A percentile compares a stretch with the other conserved stretches of the same genome.
Conservation (phyloP, 805 yeast genomes). For the Suhomyces vadensis region DNA sequence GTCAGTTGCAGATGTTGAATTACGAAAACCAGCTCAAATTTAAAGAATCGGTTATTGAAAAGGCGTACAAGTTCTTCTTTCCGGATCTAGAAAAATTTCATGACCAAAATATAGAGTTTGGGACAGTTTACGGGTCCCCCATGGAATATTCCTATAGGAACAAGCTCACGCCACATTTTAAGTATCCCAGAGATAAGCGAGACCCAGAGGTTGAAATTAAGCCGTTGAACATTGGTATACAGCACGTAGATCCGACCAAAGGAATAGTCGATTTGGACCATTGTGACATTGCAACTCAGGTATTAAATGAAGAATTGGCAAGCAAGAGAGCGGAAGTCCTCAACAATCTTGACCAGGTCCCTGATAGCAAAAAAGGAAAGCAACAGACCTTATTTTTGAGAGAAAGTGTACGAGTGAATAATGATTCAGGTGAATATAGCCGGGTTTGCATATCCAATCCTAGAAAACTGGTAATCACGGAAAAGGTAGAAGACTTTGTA, state of each 20-base stretch:
- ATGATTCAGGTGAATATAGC: slow-evolving; percentile 29
- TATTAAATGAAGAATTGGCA: slow-evolving; percentile 29
- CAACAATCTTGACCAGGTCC: slow-evolving; percentile 8
- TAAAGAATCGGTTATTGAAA: slow-evolving; percentile 30
- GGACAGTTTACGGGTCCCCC: slow-evolving; percentile 35
- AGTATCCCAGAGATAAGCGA: slow-evolving; percentile 13
- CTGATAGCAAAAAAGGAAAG: slow-evolving; percentile 9
- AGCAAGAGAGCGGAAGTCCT: slow-evolving; percentile 14
- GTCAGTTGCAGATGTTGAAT: slow-evolving; percentile 43
- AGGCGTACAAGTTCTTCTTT: slow-evolving; percentile 37
- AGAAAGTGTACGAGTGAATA: slow-evolving; percentile 32
- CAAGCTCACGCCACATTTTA: slow-evolving; percentile 43
- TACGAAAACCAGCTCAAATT: slow-evolving; percentile 39
- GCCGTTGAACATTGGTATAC: slow-evolving; percentile 31
- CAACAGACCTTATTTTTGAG: slow-evolving; percentile 29
- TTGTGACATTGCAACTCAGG: slow-evolving; percentile 38
- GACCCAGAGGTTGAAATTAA: neutral
- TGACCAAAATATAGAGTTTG: slow-evolving; percentile 17
- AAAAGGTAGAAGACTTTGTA: slow-evolving; percentile 32
- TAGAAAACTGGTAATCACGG: slow-evolving; percentile 30
- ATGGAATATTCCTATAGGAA: slow-evolving; percentile 40
- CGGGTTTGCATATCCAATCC: slow-evolving; percentile 28
- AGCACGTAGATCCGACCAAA: slow-evolving; percentile 23
- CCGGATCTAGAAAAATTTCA: slow-evolving; percentile 21
- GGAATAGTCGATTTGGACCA: slow-evolving; percentile 32